Conservation (phyloP, 2,329 filamentous ascomycete genomes). For the Colletotrichum somersetense region DNA sequence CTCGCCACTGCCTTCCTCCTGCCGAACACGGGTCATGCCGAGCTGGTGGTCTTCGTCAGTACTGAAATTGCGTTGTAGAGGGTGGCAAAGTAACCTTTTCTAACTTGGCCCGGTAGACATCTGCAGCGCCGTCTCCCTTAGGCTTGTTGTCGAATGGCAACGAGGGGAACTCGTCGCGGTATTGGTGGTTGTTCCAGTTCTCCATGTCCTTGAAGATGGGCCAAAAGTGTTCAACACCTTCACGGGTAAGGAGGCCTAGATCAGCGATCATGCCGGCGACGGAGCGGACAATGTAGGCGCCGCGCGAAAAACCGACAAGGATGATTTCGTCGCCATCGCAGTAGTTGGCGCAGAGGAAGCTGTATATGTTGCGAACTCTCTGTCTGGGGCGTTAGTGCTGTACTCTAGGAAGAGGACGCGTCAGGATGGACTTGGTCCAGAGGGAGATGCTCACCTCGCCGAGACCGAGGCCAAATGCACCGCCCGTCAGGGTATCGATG, state of each 20-base stretch:
- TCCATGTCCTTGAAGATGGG: constrained; percentile 70
- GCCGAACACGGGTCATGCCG: constrained; percentile 57
- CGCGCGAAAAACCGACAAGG: constrained; percentile 69
- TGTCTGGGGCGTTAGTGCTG: constrained; percentile 48
- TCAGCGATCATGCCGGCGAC: constrained; percentile 66
- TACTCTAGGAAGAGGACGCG: not conserved
- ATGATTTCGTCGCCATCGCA: constrained; percentile 68
- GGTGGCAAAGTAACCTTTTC: constrained; percentile 52
- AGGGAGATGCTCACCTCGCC: constrained; percentile 56
- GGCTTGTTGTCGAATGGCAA: constrained; percentile 64
- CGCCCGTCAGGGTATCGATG: constrained; percentile 65
- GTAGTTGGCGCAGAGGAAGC: constrained; percentile 73
- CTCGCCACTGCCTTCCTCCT: constrained; percentile 51
- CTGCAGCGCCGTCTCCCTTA: constrained; percentile 56
- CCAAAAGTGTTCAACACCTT: constrained; percentile 67
- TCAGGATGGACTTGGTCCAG: not conserved
- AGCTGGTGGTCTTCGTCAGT: not conserved
- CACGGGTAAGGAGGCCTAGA: constrained; percentile 65
- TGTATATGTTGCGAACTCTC: constrained; percentile 71
- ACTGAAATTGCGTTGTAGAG: not conserved
- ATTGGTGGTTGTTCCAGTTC: constrained; percentile 61
- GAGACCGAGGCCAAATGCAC: constrained; percentile 67
- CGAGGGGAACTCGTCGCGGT: constrained; percentile 61
- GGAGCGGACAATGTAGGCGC: constrained; percentile 70
- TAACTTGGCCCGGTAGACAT: constrained; percentile 59